Evolutionary conservation across 139 green algal genomes (phyloP), one percentile per base, ranked within the genome.

Genomic region (Deuterostichococcus epilithicus): DNA sequence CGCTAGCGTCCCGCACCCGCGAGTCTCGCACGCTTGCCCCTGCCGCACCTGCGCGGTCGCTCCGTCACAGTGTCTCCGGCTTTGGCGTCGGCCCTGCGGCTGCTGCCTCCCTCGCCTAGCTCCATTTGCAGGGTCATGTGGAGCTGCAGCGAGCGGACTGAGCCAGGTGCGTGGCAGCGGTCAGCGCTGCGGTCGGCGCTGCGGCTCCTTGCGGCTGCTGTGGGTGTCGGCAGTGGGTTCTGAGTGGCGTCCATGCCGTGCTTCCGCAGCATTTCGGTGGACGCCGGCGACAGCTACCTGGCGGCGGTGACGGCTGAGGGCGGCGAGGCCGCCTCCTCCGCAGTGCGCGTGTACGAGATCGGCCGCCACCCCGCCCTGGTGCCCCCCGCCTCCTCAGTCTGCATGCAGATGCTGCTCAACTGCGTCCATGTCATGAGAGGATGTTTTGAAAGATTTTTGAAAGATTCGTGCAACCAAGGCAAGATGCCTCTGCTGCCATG

Each of bases 301-400:
- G 88, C 81, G 22, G 77, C 88, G 22, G 85, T 93, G 35, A 79
- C 74, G 3, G 70, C 91, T 28, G 90, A 95, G 75, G 78, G 74
- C 10, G 69, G 83, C 18, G 83, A 86, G 63, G 47, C 39, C 66
- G 60, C 85, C 30, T 63, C 32, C 36, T 80, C 81, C 67, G 68
- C 58, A 26, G 77, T 85, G 45, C 76, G 85, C 26, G 59, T 87
- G 58, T 91, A 88, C 68, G 88, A 93, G 76, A 79, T 95, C 25
- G 85, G 89, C 18, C 67, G 83, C 32, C 39, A 75, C 23, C 63
- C 76, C 13, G 76, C 76, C 20, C 36, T 42, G 34, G 35, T 63
- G 25, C 68, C 52, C 32, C 42, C 13, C 8, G 42, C 42, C 10
- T 13, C 42, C n/a, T n/a, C n/a, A n/a, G n/a, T n/a, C n/a, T n/a